Evolutionary conservation across 108 stramenopile species (phyloP), one percentile per base, ranked within the genome.

Genomic region (Pseudonitzschia pungens): DNA sequence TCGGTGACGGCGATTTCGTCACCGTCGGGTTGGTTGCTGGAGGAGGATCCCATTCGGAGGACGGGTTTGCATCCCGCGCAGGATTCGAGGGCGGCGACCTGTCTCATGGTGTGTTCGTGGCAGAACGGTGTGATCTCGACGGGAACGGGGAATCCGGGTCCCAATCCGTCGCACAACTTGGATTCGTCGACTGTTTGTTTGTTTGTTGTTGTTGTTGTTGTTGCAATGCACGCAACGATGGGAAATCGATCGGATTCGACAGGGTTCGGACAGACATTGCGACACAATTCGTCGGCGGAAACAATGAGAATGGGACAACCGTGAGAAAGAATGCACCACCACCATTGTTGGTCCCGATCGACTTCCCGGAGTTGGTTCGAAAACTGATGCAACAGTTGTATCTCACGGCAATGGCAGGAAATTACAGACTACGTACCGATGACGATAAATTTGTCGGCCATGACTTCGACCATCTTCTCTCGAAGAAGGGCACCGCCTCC

Each of bases 61-160:
- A 94, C 89, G n/a, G 97, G 86, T 55, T 92, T 87, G 78, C 96
- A 96, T 54, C 97, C 97, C 29, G 74, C 84, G 64, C 89, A 86
- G 8, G 91, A 84, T 12, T 93, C 88, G n/a, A 97, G 85, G 32
- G 78, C 84, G 44, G 88, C 95, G 71, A 96, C 88, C 27, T 86
- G 82, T 45, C 94, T 87, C 69, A 91, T 89, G 16, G 97, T 97
- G 86, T 97, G 98, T 77, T 98, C 96, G 66, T 94, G 92, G 83
- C 98, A 98, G 77, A 97, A 98, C 5, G 97, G 96, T 24, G 92
- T 92, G 68, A 97, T 96, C 81, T 98, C 98, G 12, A 98, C 97
- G 31, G 98, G 98, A 64, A 97, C 66, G 40, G 95, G 95, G 78
- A 97, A 97, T 52, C 88, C 88, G 45, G 95, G 96, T 76, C 97